A percentile compares a stretch with the other conserved stretches of the same genome.
Evolutionary conservation across 306 rosid genomes (phyloP).

Genomic region (Arachis hypogaea): DNA sequence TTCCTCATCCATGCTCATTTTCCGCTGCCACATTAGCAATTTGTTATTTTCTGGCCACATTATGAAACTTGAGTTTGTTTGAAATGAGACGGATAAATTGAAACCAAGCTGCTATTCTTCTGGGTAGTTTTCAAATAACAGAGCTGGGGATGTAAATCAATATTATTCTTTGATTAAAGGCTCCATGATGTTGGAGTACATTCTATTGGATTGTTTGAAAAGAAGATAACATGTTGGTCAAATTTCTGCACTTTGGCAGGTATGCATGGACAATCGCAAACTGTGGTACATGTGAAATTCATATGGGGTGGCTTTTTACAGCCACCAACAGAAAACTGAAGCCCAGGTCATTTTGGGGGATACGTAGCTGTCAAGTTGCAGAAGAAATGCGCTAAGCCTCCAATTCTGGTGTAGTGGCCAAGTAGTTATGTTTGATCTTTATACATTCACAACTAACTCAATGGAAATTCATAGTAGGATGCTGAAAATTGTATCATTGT

Average conservation of each 20-base stretch:
- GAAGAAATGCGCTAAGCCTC: conserved; percentile 49
- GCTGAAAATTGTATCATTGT: conserved; percentile 2
- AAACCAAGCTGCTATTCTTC: no score
- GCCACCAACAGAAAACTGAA: conserved; percentile 70
- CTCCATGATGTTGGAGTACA: conserved; percentile 11
- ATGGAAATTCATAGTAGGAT: conserved; percentile 3
- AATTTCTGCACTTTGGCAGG: conserved; percentile 43
- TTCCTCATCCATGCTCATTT: conserved; percentile 12
- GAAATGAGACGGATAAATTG: no score
- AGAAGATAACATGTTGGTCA: conserved; percentile 31
- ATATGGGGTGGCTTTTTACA: conserved; percentile 84
- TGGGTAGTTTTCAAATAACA: background rate
- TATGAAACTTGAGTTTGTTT: no score
- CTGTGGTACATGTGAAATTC: conserved; percentile 79
- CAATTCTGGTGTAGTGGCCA: background rate
- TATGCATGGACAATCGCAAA: conserved; percentile 74
- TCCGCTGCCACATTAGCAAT: background rate
- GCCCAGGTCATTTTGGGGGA: conserved; percentile 80
- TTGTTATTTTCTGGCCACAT: background rate
- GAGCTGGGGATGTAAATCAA: background rate
- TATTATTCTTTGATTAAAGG: background rate
- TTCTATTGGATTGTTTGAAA: background rate
- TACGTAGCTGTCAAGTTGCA: conserved; percentile 71
- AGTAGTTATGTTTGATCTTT: background rate
- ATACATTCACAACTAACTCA: background rate